Evolutionary conservation across 176 grass and related monocot species (phyloP).

Genomic region (Eragrostis nindensis): DNA sequence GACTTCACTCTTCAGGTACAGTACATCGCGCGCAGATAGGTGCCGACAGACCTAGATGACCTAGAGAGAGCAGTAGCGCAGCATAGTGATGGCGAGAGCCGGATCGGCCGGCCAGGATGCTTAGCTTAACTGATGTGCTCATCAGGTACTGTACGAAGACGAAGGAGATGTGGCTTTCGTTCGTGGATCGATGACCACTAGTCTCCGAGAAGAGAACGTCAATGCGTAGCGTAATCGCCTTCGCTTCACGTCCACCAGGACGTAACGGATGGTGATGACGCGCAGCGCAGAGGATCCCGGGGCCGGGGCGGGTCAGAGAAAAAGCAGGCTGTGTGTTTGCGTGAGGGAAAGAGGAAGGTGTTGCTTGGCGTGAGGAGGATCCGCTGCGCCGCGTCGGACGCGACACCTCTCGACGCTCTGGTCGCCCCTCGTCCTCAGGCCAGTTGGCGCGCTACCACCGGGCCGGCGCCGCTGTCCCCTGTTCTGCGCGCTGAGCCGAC

Average conservation of each 20-base stretch:
- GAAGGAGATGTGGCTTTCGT: not conserved
- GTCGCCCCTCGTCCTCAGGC: too few species aligned
- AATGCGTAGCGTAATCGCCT: constrained; percentile 29
- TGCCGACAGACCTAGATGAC: not conserved
- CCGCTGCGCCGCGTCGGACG: constrained; percentile 35
- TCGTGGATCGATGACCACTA: too few species aligned
- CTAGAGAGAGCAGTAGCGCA: not conserved
- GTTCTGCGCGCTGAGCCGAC: constrained; percentile 6
- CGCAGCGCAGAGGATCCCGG: constrained; percentile 31
- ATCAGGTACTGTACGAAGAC: not conserved
- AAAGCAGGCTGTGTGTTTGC: constrained; percentile 41
- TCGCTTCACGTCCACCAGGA: not conserved
- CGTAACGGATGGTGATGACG: constrained; percentile 15
- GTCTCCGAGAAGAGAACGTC: not conserved
- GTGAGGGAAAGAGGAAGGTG: constrained; percentile 61
- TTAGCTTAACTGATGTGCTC: constrained; percentile 21
- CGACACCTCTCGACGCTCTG: too few species aligned
- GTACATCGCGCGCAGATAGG: not conserved
- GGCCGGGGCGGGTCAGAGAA: not conserved
- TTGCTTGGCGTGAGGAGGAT: constrained; percentile 44
- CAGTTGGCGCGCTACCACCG: not conserved
- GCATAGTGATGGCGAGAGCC: not conserved
- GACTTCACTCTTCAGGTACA: constrained; percentile 18
- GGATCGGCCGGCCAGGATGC: not conserved
- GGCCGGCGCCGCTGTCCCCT: constrained; percentile 29